Conservation (phyloP, 345 rosid species). For the Arabis hirsuta region DNA sequence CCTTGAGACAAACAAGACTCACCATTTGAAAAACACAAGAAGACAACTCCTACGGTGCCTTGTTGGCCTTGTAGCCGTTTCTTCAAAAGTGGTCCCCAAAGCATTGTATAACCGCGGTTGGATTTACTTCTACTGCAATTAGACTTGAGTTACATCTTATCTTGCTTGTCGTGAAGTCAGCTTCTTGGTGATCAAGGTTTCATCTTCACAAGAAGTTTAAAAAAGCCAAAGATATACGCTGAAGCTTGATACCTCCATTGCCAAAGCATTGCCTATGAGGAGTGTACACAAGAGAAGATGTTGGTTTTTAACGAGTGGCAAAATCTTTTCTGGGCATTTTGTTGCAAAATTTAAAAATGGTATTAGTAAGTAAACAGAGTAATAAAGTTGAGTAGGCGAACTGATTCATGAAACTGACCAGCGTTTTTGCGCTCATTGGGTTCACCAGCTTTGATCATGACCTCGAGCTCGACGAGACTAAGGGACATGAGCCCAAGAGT, state of each 20-base stretch:
- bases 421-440: conserved; percentile 78
- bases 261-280: conserved; percentile 81
- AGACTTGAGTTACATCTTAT: too few species aligned
- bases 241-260: conserved; percentile 71
- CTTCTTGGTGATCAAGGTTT: too few species aligned
- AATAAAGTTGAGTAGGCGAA: background rate
- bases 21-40: too few species aligned
- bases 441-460: conserved; percentile 72
- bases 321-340: conserved; percentile 63
- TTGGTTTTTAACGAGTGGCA: conserved; percentile 83
- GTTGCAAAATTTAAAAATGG: background rate
- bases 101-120: too few species aligned
- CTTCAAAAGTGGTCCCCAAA: too few species aligned
- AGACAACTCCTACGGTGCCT: too few species aligned
- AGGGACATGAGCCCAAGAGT: conserved; percentile 94
- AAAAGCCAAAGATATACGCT: background rate
- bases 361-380: too few species aligned
- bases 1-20: too few species aligned
- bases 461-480: conserved; percentile 83
- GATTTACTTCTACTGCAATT: too few species aligned
- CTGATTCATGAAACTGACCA: conserved; percentile 44
- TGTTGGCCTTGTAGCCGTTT: too few species aligned
- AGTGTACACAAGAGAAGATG: conserved; percentile 83
- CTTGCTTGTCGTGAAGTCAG: too few species aligned
- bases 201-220: too few species aligned